Evolutionary conservation across 1,284 basidiomycete genomes (phyloP).

Genomic region (Trichosporon asahii): DNA sequence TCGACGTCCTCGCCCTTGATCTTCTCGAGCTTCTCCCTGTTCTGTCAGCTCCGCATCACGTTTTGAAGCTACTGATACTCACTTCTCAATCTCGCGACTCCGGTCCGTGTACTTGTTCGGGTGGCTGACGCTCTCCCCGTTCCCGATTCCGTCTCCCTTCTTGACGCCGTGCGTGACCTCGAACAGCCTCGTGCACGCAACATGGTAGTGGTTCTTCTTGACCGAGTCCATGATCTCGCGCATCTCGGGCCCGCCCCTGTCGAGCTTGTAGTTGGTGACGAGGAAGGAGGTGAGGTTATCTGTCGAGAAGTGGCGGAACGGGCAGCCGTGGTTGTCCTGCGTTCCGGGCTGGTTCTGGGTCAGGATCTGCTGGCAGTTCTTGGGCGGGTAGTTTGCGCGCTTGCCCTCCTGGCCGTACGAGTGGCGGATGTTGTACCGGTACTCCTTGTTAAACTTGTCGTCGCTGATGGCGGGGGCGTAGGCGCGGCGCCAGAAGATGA

Average conservation of each 20-base stretch:
- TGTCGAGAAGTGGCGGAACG: conserved; percentile 84
- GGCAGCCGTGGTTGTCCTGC: conserved; percentile 83
- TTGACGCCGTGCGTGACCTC: conserved; percentile 90
- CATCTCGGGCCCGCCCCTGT: conserved; percentile 67
- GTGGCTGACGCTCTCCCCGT: conserved; percentile 80
- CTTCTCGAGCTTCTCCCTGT: conserved; percentile 28
- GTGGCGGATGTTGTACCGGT: conserved; percentile 96
- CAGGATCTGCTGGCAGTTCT: conserved; percentile 90
- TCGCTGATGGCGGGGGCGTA: conserved; percentile 72
- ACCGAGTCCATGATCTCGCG: conserved; percentile 83
- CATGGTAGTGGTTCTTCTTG: conserved; percentile 81
- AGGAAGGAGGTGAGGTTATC: conserved; percentile 81
- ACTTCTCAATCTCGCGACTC: conserved; percentile 53
- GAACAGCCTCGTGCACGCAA: conserved; percentile 95
- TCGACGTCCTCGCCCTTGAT: conserved; percentile 32
- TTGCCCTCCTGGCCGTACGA: conserved; percentile 92
- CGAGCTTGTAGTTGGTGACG: conserved; percentile 61
- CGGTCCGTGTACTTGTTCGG: conserved; percentile 74
- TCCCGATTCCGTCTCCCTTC: conserved; percentile 83
- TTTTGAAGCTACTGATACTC: conserved; percentile 18
- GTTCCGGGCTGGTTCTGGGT: conserved; percentile 69
- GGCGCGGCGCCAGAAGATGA: conserved; percentile 88
- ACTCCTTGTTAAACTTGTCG: conserved; percentile 97
- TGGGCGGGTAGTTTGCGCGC: conserved; percentile 89
- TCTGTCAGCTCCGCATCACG: background rate